phyloP scores from a whole-genome alignment of 257 asterid genomes.

The Ballota nigra region DNA sequence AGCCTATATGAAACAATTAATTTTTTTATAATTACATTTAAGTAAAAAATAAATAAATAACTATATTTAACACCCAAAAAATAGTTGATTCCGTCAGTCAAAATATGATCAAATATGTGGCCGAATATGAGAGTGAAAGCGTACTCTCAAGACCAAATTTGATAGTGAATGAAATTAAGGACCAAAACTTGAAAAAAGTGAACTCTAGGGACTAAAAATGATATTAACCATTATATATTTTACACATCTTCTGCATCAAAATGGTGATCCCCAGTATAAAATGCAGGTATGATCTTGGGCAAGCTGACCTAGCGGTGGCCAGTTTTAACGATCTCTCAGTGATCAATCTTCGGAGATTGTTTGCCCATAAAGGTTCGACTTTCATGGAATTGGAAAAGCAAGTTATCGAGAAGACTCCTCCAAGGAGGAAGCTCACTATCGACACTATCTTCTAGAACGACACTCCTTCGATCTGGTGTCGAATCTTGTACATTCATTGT shows the following conservation, averaged over 20 bases:
- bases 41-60: too few relatives aligned
- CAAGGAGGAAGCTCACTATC: conserved; percentile 71
- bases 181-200: too few relatives aligned
- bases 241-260: not conserved
- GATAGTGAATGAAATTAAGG: too few relatives aligned
- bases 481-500: conserved; percentile 25
- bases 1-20: too few relatives aligned
- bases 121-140: too few relatives aligned
- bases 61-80: too few relatives aligned
- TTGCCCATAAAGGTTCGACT: conserved; percentile 73
- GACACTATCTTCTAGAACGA: conserved; percentile 78
- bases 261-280: conserved; percentile 6
- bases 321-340: conserved; percentile 82
- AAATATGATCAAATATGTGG: too few relatives aligned
- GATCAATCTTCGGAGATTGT: conserved; percentile 84
- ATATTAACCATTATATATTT: not conserved
- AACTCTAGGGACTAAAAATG: too few relatives aligned
- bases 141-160: too few relatives aligned
- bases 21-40: too few relatives aligned
- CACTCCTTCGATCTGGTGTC: not conserved
- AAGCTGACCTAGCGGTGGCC: conserved; percentile 86
- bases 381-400: conserved; percentile 96
- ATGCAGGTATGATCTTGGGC: conserved; percentile 78
- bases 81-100: too few relatives aligned
- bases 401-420: conserved; percentile 61